A percentile compares a stretch with the other conserved stretches of the same genome.
Conservation (phyloP, 306 rosid species). For the Cucumis hystrix region DNA sequence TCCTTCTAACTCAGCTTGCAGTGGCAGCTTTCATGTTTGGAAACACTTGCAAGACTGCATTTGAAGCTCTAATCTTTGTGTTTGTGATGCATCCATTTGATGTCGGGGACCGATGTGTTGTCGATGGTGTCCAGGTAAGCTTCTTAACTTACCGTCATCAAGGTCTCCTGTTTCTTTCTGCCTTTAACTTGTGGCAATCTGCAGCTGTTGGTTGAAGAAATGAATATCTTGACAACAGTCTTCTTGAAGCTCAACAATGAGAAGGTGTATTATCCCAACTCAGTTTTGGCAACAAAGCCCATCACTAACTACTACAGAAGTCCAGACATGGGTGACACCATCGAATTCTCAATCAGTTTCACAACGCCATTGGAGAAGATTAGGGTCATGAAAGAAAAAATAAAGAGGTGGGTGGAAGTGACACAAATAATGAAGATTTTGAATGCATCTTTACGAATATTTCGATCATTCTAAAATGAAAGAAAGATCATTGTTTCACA, state of each 20-base stretch:
- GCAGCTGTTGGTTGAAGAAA: constrained; percentile 89
- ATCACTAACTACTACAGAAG: constrained; percentile 85
- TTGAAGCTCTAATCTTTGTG: constrained; percentile 81
- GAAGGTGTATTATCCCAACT: constrained; percentile 82
- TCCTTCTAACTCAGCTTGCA: constrained; percentile 67
- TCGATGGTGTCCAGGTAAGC: constrained; percentile 72
- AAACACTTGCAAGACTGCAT: constrained; percentile 78
- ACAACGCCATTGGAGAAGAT: constrained; percentile 56
- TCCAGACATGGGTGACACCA: constrained; percentile 56
- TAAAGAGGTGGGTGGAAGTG: constrained; percentile 32
- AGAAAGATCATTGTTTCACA: background rate
- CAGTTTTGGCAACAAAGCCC: constrained; percentile 66
- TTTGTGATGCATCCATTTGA: constrained; percentile 97
- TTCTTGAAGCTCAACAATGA: constrained; percentile 76
- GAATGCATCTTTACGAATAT: background rate
- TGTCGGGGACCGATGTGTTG: constrained; percentile 81
- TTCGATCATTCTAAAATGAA: background rate
- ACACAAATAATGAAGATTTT: background rate
- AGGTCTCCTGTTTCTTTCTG: background rate
- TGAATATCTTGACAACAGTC: constrained; percentile 80
- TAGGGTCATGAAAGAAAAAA: constrained; percentile 43
- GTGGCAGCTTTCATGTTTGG: constrained; percentile 75
- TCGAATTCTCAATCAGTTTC: constrained; percentile 61
- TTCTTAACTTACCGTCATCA: background rate
- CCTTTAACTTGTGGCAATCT: background rate